Evolutionary conservation across 1,284 basidiomycete species (phyloP), one percentile per base, ranked within the genome.

Genomic region (Prillingera fragicola): DNA sequence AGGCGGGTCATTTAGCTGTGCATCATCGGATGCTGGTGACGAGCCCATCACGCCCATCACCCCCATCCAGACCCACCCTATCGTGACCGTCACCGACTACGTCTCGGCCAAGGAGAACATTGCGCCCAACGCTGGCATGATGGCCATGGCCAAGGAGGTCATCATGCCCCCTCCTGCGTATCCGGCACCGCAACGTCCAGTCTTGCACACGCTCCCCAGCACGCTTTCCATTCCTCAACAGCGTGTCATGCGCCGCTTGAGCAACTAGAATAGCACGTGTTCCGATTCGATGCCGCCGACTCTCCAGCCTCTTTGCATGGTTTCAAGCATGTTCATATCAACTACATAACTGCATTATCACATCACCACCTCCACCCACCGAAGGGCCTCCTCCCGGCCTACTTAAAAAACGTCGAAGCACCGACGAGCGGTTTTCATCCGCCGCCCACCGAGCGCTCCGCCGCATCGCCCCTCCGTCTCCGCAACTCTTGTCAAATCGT

Each of bases 41-140:
- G 69, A 71, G 34, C 69, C 69, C 22, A 53, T 67, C 24, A 71
- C 67, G 8, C 70, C 70, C 10, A 64, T 69, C 56, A 71, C 70
- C 8, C 69, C 70, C 25, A 52, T 64, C 27, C 56, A 65, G 48
- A 47, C 55, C 25, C 58, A 62, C 37, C 54, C 65, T 4, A 60
- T 62, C 42, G 49, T 52, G 10, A n/a, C 39, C 27, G 35, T 29
- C 41, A 26, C 32, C 21, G 41, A 45, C 41, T 53, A 52, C n/a
- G 50, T 57, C 25, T 48, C 55, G 14, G 55, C 55, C 27, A 70
- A 70, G 51, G 68, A 70, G 57, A 70, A 70, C 57, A 60, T 69
- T 43, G 57, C 61, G 5, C 66, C 56, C 9, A 19, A 59, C 1
- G 49, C 46, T 12, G 37, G 50, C 21, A 33, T 50, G 32, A 38